Evolutionary conservation across 2,329 filamentous ascomycete species (phyloP).

Genomic region (Cladosporium sp.): DNA sequence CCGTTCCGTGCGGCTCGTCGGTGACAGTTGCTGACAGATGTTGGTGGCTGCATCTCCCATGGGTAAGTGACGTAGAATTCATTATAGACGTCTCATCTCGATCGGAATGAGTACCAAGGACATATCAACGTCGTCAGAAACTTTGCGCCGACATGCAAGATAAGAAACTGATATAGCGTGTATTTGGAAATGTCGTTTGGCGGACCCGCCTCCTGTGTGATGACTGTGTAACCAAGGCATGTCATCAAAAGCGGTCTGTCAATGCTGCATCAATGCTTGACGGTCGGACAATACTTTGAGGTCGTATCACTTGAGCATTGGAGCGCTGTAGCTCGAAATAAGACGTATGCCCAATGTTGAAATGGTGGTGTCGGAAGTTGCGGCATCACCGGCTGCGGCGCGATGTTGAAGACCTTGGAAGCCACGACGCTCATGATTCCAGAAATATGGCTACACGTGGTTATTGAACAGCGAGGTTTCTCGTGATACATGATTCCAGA

Average conservation of each 20-base stretch:
- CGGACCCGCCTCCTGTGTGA: not conserved
- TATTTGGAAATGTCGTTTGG: not conserved
- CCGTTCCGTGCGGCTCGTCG: not conserved
- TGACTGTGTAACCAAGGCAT: not conserved
- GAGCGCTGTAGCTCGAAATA: too few species aligned
- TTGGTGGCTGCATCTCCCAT: not conserved
- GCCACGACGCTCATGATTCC: not conserved
- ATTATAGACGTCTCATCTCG: not conserved
- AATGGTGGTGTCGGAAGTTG: not conserved
- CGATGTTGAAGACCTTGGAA: too few species aligned
- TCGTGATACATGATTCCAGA: not conserved
- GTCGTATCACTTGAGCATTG: not conserved
- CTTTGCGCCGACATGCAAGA: not conserved
- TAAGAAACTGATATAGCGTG: not conserved
- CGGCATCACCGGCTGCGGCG: not conserved
- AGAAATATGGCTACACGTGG: not conserved
- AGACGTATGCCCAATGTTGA: too few species aligned
- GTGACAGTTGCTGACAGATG: not conserved
- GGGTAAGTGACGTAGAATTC: not conserved
- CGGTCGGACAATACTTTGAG: not conserved
- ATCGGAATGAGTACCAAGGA: not conserved
- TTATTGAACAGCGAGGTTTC: not conserved
- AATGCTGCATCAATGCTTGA: not conserved
- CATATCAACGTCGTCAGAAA: not conserved
- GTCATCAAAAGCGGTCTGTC: not conserved